Evolutionary conservation across 2,329 filamentous ascomycete genomes (phyloP).

Genomic region (Apiospora aurea): DNA sequence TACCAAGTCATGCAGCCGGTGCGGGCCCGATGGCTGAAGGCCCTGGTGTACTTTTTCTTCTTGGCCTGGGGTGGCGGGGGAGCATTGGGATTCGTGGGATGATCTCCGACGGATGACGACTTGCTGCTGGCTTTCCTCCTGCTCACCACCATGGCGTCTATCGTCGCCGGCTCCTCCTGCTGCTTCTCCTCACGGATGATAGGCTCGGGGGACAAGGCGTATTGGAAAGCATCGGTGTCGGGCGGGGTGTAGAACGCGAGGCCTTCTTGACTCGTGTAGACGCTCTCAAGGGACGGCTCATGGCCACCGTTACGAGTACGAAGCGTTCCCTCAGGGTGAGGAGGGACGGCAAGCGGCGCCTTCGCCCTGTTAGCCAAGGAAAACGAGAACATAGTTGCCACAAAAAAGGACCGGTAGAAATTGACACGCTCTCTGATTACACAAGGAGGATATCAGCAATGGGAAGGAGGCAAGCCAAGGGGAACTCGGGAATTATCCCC

Average conservation of each 20-base stretch:
- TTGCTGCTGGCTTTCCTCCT: neutral
- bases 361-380: conserved; percentile 5
- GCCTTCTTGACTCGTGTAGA: neutral
- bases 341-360: neutral
- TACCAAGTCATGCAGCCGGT: conserved; percentile 18
- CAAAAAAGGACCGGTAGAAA: conserved; percentile 8
- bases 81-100: neutral
- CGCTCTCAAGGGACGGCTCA: neutral
- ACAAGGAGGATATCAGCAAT: conserved; percentile 2
- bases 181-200: neutral
- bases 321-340: neutral
- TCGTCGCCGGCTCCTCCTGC: neutral
- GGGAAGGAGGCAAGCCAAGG: neutral
- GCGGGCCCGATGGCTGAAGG: conserved; percentile 7
- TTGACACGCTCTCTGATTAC: neutral
- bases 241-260: neutral
- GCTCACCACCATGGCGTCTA: neutral
- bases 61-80: conserved; percentile 7
- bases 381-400: conserved; percentile 10
- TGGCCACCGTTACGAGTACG: neutral
- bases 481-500: neutral
- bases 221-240: neutral
- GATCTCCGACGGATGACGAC: neutral
- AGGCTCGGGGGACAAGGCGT: neutral
- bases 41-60: conserved; percentile 16